These are phyloP conservation scores for Candolleomyces efflorescens DNA, from an alignment of 768 basidiomycete genomes.

Conservation along the genomic window DNA sequence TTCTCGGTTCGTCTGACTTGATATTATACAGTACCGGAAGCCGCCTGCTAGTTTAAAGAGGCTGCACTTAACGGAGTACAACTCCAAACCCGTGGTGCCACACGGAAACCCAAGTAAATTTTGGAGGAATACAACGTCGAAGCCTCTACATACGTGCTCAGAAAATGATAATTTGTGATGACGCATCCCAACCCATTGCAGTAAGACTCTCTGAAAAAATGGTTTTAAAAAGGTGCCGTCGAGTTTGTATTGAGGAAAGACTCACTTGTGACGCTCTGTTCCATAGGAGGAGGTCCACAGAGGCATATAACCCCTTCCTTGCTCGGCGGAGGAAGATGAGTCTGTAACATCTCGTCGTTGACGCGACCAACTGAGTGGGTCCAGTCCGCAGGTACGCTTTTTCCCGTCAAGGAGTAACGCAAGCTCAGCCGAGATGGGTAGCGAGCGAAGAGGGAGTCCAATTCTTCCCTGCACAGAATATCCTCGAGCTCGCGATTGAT, in stretches of 20 bases:
- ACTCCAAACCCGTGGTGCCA: too few relatives aligned
- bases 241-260: neutral
- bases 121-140: neutral
- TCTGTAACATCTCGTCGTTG: constrained; percentile 29
- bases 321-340: constrained; percentile 36
- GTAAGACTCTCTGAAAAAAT: neutral
- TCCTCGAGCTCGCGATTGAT: constrained; percentile 45
- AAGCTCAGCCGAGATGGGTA: constrained; percentile 31
- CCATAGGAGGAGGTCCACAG: constrained; percentile 42
- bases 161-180: neutral
- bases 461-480: constrained; percentile 46
- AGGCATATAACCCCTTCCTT: constrained; percentile 38
- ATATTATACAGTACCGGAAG: too few relatives aligned
- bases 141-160: neutral
- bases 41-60: too few relatives aligned
- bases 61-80: too few relatives aligned
- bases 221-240: neutral
- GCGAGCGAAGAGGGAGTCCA: constrained; percentile 31
- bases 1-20: too few relatives aligned
- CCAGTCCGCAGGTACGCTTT: constrained; percentile 32
- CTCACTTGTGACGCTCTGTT: constrained; percentile 15
- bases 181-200: neutral
- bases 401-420: constrained; percentile 40
- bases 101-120: too few relatives aligned
- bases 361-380: constrained; percentile 37